Evolutionary conservation across 148 eudicot genomes (phyloP), one percentile per base, ranked within the genome.

Genomic region (Vaccinium vitisidaea): DNA sequence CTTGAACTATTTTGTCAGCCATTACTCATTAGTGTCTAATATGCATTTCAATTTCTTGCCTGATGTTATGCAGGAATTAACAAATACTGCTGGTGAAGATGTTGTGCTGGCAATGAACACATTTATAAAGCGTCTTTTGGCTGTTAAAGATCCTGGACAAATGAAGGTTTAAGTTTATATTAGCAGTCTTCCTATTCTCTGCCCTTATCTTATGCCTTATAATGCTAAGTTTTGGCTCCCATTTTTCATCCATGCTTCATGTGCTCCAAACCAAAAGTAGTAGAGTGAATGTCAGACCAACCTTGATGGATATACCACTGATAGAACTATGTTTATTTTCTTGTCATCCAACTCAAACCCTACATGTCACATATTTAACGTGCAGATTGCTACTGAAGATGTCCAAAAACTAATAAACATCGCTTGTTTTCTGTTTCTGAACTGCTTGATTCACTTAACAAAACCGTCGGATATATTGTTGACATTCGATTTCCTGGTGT

Each of bases 51-150:
- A 43, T 43, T 43, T 43, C 46, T 43, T 43, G 46, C 83, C 53
- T 16, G 43, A 58, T 75, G 15, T 73, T 79, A 79, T 87, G 86
- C 87, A 95, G 98, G 98, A 95, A 82, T 87, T 95, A 88, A 91
- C 98, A 30, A 95, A 88, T 87, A 93, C 84, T 85, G 98, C 96
- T 54, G 98, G 98, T 8, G 96, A 92, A 86, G 98, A 95, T 90
- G 96, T 90, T 70, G 90, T 93, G 50, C 61, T 92, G 84, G 98
- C 96, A 73, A 95, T 95, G 96, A 90, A 93, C 81, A 91, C 96
- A 54, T 95, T 95, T 86, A 93, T 92, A 76, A 93, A 91, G 73
- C 94, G 98, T 50, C 89, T 93, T 46, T 84, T 93, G 91, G 94
- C 93, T 71, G 94, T 91, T 87, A 88, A 96, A 75, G 98, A 93